These are phyloP conservation scores for Cystobasidiaceae sp. DNA, from an alignment of 1,284 basidiomycete genomes.

Conservation along the genomic window DNA sequence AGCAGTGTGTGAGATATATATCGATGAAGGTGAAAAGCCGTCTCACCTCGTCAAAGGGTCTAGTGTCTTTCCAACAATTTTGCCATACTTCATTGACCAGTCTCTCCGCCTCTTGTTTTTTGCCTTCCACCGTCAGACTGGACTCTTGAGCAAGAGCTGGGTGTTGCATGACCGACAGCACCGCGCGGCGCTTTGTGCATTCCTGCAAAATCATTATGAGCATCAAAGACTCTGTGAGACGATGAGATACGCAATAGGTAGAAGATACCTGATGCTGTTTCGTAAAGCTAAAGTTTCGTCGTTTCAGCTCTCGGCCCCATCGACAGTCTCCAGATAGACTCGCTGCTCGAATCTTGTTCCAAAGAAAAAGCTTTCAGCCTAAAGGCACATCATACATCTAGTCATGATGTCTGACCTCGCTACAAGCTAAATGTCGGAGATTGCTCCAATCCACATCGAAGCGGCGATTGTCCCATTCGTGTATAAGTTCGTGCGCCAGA, in stretches of 20 bases:
- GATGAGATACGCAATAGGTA: too few relatives aligned
- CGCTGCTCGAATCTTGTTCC: slow-evolving; percentile 92
- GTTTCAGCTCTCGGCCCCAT: slow-evolving; percentile 66
- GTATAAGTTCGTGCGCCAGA: slow-evolving; percentile 90
- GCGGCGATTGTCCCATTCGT: slow-evolving; percentile 89
- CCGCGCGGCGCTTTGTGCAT: slow-evolving; percentile 82
- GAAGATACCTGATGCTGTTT: slow-evolving; percentile 82
- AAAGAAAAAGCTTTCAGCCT: background rate
- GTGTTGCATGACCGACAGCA: slow-evolving; percentile 63
- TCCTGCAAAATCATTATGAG: too few relatives aligned
- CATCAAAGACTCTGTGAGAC: too few relatives aligned
- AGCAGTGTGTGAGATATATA: background rate
- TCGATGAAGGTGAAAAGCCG: background rate
- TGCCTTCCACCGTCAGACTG: slow-evolving; percentile 50
- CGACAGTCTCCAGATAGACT: slow-evolving; percentile 88
- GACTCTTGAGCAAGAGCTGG: slow-evolving; percentile 59
- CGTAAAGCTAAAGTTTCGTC: slow-evolving; percentile 72
- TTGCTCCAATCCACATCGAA: slow-evolving; percentile 91
- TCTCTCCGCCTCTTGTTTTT: slow-evolving; percentile 68
- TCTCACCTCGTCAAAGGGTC: slow-evolving; percentile 89
- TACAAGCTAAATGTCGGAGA: slow-evolving; percentile 52
- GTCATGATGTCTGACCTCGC: slow-evolving; percentile 20
- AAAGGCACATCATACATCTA: too few relatives aligned
- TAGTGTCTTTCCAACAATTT: slow-evolving; percentile 88
- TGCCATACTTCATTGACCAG: slow-evolving; percentile 96